Base-by-base conservation (phyloP, 2,329 filamentous ascomycete genomes). In the Trichocomaceae sp. region DNA sequence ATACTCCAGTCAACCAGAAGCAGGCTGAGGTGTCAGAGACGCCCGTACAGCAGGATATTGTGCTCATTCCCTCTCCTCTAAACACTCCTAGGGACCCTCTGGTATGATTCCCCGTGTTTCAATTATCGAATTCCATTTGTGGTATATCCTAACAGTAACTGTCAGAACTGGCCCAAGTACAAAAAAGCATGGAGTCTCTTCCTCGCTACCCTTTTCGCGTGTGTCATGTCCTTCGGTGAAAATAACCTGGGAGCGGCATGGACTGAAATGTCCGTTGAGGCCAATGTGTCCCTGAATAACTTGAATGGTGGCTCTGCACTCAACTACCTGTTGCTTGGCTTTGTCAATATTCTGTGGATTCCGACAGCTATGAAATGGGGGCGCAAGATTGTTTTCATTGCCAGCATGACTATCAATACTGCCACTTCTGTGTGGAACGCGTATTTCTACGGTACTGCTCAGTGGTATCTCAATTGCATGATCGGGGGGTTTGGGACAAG, bases 231-330 rank as follows among this genome's bases (percentile, higher is more conserved):
- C 10, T 46, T 26, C 13, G 44, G 44, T 9, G 44, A 46, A 20
- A 75, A 73, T 50, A 71, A 69, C 37, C 65, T 69, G 41, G 72
- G 72, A n/a, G 71, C 72, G 15, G 69, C 71, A 45, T 74, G 71
- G 71, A 73, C 71, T 0, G 67, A 68, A 10, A 69, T 75, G n/a
- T 68, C 69, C 8, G 59, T 66, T 1, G 69, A 74, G 6, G 72
- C 70, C 0, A 64, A 66, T 9, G 70, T 74, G 17, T 66, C 62
- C 1, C 53, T 75, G 22, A 66, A 62, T n/a, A 68, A 74, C 54
- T 70, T 75, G 68, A 73, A 73, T 54, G 71, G 70, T 6, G 70
- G 70, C 31, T 69, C 68, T 26, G 72, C 72, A 1, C 58, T 75
- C 22, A 46, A 46, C 7, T 73, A 74, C 50, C 64, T 74, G 2